A percentile compares a stretch with the other conserved stretches of the same genome.
These are phyloP conservation scores for Ustilago cynodontis DNA, from an alignment of 1,284 basidiomycete genomes.

Conservation along the genomic window DNA sequence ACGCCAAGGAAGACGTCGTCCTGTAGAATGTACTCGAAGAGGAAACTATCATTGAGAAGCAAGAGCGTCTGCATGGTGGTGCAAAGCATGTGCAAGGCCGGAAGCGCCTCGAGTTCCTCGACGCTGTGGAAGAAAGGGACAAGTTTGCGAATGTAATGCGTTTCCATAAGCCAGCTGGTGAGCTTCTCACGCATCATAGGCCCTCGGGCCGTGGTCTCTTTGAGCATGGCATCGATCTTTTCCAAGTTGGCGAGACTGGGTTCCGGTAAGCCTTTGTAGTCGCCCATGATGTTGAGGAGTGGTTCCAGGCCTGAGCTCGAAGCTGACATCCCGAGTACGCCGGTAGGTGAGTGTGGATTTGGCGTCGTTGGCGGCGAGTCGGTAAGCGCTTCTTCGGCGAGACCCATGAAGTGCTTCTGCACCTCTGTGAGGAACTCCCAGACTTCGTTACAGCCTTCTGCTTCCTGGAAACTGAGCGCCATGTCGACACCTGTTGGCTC, in stretches of 20 bases:
- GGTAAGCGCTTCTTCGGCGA: conserved; percentile 50
- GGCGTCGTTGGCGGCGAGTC: conserved; percentile 55
- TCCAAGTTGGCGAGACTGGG: conserved; percentile 69
- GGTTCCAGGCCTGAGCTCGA: conserved; percentile 45
- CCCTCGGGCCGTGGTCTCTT: conserved; percentile 64
- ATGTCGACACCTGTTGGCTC: conserved; percentile 94
- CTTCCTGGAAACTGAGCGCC: conserved; percentile 95
- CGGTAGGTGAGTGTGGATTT: conserved; percentile 44
- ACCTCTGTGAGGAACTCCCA: conserved; percentile 97
- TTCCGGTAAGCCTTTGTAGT: conserved; percentile 65
- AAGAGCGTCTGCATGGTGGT: conserved; percentile 94
- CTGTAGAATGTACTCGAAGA: conserved; percentile 94
- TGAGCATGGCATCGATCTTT: conserved; percentile 66
- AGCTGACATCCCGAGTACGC: conserved; percentile 49
- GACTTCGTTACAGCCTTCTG: conserved; percentile 93
- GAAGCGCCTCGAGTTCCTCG: conserved; percentile 90
- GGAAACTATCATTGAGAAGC: conserved; percentile 91
- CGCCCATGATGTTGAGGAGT: conserved; percentile 46
- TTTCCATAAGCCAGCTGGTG: conserved; percentile 74
- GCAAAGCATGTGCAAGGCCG: conserved; percentile 89
- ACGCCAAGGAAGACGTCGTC: conserved; percentile 93
- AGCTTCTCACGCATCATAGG: conserved; percentile 79
- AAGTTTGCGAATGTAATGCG: conserved; percentile 90
- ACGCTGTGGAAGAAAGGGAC: conserved; percentile 86
- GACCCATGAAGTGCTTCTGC: conserved; percentile 79